Conservation (phyloP, 106 monocot species). For the Hemerocallis citrina region DNA sequence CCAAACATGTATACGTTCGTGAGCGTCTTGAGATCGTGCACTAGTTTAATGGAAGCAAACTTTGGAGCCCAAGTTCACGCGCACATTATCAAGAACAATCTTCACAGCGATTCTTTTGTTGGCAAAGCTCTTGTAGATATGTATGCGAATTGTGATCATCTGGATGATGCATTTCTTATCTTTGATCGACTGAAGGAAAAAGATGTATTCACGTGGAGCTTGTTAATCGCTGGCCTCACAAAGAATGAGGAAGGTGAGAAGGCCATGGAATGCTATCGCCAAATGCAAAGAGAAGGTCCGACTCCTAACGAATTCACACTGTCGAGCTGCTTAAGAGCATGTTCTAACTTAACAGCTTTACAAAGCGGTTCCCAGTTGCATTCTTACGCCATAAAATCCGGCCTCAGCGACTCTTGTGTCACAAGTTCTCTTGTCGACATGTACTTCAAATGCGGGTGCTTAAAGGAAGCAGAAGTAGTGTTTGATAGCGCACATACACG, state of each 20-base stretch:
- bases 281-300: constrained; percentile 16
- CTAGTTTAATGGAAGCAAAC: background rate
- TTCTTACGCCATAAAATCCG: constrained; percentile 27
- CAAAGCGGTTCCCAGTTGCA: constrained; percentile 28
- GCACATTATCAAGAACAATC: constrained; percentile 19
- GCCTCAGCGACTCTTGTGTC: constrained; percentile 17
- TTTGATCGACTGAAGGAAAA: constrained; percentile 16
- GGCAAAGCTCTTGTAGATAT: constrained; percentile 24
- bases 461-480: constrained; percentile 19
- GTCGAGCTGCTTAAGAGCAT: constrained; percentile 33
- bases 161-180: constrained; percentile 11
- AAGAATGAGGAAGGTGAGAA: constrained; percentile 20
- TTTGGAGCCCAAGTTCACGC: constrained; percentile 29
- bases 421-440: constrained; percentile 27
- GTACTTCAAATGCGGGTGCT: constrained; percentile 43
- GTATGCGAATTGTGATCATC: constrained; percentile 13
- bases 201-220: constrained; percentile 29
- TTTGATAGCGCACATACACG: constrained; percentile 18
- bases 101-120: constrained; percentile 10
- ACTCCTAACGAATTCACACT: constrained; percentile 34
- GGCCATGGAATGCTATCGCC: constrained; percentile 14
- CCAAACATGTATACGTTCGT: constrained; percentile 26
- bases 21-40: constrained; percentile 24
- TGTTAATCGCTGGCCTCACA: constrained; percentile 13
- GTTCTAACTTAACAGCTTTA: constrained; percentile 30